Evolutionary conservation across 2,329 filamentous ascomycete species (phyloP).

Genomic region (Graphilbum fragrans): DNA sequence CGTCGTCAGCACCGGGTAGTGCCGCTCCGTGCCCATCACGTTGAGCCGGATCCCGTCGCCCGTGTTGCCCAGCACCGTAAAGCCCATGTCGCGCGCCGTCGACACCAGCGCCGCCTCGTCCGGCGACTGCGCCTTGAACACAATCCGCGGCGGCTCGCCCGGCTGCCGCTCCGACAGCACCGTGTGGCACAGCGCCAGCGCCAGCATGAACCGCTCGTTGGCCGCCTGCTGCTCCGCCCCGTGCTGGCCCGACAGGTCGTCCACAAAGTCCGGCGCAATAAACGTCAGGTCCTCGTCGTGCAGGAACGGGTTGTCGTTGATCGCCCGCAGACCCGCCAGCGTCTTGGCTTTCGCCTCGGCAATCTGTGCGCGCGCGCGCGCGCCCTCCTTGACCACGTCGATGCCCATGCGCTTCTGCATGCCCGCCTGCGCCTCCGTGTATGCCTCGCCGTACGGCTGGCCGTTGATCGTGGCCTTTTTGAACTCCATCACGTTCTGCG

Average conservation of each 20-base stretch:
- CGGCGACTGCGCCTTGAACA: constrained; percentile 94
- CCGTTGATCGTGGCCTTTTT: constrained; percentile 97
- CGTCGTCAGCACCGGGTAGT: constrained; percentile 82
- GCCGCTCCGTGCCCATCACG: constrained; percentile 71
- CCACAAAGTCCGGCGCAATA: constrained; percentile 77
- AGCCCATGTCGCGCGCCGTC: constrained; percentile 89
- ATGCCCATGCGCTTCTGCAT: constrained; percentile 89
- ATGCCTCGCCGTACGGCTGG: constrained; percentile 92
- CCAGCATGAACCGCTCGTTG: constrained; percentile 86
- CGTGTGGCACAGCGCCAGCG: constrained; percentile 88
- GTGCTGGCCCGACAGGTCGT: constrained; percentile 67
- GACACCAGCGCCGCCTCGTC: constrained; percentile 91
- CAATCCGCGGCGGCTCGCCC: constrained; percentile 80
- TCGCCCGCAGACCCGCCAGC: constrained; percentile 56
- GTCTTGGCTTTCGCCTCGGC: constrained; percentile 63
- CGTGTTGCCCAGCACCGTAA: constrained; percentile 74
- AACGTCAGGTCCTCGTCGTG: constrained; percentile 87
- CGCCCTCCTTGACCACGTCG: constrained; percentile 70
- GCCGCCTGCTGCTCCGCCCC: constrained; percentile 65
- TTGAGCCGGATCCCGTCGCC: constrained; percentile 77
- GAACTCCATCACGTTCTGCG: constrained; percentile 60
- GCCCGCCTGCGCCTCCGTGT: constrained; percentile 90
- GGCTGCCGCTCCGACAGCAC: constrained; percentile 85
- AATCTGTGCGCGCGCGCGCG: constrained; percentile 63
- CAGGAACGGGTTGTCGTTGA: constrained; percentile 84